phyloP scores from a whole-genome alignment of 352 stramenopile species.

The Pythium diclinum region DNA sequence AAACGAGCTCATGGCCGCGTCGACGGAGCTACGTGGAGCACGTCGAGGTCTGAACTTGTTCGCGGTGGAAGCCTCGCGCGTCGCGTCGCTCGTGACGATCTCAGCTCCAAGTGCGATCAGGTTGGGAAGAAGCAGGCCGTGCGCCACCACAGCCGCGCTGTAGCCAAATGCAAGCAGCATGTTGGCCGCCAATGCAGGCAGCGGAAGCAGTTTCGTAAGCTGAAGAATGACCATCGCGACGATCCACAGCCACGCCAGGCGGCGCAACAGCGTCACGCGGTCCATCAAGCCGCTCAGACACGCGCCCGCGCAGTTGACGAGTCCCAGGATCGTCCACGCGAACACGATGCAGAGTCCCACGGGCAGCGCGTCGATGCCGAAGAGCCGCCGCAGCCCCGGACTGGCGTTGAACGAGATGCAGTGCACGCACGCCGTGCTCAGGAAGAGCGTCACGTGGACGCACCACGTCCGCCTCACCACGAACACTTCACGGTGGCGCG shows the following conservation, averaged over 20 bases:
- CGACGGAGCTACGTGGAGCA: neutral
- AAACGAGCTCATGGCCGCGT: slow-evolving; percentile 20
- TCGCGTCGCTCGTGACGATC: slow-evolving; percentile 20
- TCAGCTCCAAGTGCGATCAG: slow-evolving; percentile 47
- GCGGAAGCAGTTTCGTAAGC: slow-evolving; percentile 30
- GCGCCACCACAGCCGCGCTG: slow-evolving; percentile 35
- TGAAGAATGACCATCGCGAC: slow-evolving; percentile 47
- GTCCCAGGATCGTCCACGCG: slow-evolving; percentile 48
- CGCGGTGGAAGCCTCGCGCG: neutral
- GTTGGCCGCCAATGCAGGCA: slow-evolving; percentile 29
- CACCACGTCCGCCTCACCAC: slow-evolving; percentile 8
- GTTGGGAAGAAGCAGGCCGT: slow-evolving; percentile 52
- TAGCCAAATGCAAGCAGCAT: slow-evolving; percentile 39
- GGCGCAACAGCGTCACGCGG: slow-evolving; percentile 43
- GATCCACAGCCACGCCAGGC: slow-evolving; percentile 40
- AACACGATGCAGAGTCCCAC: slow-evolving; percentile 58
- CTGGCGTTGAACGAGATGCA: slow-evolving; percentile 67
- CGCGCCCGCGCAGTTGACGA: slow-evolving; percentile 51
- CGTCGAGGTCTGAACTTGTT: neutral
- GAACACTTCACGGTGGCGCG: slow-evolving; percentile 8
- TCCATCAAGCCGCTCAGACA: slow-evolving; percentile 46
- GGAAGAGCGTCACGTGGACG: slow-evolving; percentile 48
- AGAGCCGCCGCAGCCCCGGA: slow-evolving; percentile 40
- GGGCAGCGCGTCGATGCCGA: slow-evolving; percentile 45
- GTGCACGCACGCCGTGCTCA: slow-evolving; percentile 55